These are phyloP conservation scores for Fraxinus anomala DNA, from an alignment of 257 asterid species.

Conservation along the genomic window DNA sequence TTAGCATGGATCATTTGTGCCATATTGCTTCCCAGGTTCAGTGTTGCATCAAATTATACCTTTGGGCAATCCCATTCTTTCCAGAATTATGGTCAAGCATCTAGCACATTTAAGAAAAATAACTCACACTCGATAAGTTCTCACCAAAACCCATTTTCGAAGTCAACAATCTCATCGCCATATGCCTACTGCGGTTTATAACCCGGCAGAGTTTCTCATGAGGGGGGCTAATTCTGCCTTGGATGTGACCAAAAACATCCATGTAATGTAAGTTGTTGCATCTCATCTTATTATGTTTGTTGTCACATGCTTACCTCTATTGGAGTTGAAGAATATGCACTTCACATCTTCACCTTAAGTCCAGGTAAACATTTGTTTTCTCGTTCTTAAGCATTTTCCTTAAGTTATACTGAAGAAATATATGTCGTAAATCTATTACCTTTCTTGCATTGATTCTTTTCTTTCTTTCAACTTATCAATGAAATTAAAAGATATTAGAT, in stretches of 20 bases:
- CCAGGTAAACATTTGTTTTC: no score
- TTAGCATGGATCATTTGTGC: conserved; percentile 21
- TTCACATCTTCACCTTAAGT: no score
- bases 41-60: conserved; percentile 53
- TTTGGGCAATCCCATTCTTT: conserved; percentile 58
- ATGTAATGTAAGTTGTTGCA: conserved; percentile 47
- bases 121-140: conserved; percentile 38
- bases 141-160: conserved; percentile 44
- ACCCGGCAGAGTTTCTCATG: conserved; percentile 21
- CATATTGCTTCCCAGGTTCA: conserved; percentile 47
- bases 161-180: conserved; percentile 40
- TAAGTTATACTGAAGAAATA: no score
- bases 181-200: conserved; percentile 34
- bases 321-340: no score
- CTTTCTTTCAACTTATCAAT: no score
- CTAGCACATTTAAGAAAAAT: conserved; percentile 40
- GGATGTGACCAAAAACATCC: conserved; percentile 28
- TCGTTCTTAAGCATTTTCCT: no score
- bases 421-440: no score
- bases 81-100: conserved; percentile 55
- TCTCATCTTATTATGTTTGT: no score
- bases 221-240: conserved; percentile 24
- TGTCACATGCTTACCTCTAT: no score
- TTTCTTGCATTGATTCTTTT: no score
- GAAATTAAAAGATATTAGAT: no score